Evolutionary conservation across 371 early-diverging fungal genomes (phyloP).

Genomic region (Parasitella parasitica): DNA sequence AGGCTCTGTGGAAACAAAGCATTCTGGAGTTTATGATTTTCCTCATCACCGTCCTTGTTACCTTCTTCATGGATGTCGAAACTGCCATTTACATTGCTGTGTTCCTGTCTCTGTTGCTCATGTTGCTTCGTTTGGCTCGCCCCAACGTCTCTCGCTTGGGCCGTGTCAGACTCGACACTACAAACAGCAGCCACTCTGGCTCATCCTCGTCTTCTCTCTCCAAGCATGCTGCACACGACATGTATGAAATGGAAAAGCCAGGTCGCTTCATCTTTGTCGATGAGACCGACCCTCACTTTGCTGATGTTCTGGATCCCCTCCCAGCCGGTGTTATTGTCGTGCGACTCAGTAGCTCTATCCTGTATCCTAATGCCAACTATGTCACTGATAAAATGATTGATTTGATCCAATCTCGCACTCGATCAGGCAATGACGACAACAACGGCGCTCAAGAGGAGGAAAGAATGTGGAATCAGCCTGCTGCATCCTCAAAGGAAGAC

Average conservation of each 20-base stretch:
- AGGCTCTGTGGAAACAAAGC: constrained; percentile 39
- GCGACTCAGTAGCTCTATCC: constrained; percentile 11
- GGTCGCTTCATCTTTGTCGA: constrained; percentile 17
- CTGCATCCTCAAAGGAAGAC: constrained; percentile 37
- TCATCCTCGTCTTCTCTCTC: not conserved
- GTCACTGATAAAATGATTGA: constrained; percentile 12
- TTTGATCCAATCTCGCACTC: constrained; percentile 9
- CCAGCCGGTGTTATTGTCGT: constrained; percentile 17
- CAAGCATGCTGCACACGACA: not conserved
- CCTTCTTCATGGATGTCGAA: constrained; percentile 65
- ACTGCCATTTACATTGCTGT: constrained; percentile 64
- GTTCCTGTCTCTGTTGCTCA: constrained; percentile 51
- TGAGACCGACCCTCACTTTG: constrained; percentile 10
- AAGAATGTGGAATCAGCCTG: constrained; percentile 41
- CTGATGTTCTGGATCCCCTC: not conserved
- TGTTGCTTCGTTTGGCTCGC: constrained; percentile 63
- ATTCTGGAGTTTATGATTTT: constrained; percentile 52
- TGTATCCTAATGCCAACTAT: constrained; percentile 20
- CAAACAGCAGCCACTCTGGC: not conserved
- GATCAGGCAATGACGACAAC: constrained; percentile 21
- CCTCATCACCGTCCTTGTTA: constrained; percentile 52
- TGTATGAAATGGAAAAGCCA: not conserved
- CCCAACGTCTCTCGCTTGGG: constrained; percentile 40
- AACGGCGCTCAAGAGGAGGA: constrained; percentile 28
- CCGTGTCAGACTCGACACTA: constrained; percentile 18